phyloP scores from a whole-genome alignment of 179 eudicot species.

The Heliamphora pulchella region DNA sequence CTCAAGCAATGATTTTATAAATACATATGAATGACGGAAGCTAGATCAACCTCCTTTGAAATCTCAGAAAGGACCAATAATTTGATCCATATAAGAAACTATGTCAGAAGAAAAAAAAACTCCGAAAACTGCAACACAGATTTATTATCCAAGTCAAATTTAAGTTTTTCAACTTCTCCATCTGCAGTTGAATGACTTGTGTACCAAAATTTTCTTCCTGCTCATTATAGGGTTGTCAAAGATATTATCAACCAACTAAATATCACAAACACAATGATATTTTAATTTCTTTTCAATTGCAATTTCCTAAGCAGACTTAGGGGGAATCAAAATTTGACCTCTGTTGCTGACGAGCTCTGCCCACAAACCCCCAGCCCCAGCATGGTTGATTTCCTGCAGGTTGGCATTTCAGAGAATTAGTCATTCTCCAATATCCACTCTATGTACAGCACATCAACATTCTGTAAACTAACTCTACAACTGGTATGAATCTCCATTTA shows the following conservation, averaged over 20 bases:
- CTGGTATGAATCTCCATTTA: not conserved
- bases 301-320: conserved; percentile 6
- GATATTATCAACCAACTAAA: not conserved
- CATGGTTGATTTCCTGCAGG: conserved; percentile 93
- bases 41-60: not conserved
- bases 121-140: not conserved
- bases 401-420: conserved; percentile 10
- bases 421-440: conserved; percentile 6
- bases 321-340: conserved; percentile 38
- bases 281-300: not conserved
- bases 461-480: not conserved
- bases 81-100: not conserved
- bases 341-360: conserved; percentile 89
- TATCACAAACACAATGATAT: not conserved
- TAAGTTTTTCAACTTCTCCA: not conserved
- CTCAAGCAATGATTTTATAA: no score
- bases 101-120: not conserved
- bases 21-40: no score
- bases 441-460: not conserved
- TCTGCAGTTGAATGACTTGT: not conserved
- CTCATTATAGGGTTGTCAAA: not conserved
- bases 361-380: conserved; percentile 98
- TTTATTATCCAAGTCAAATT: not conserved
- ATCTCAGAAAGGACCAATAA: not conserved
- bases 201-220: not conserved